Evolutionary conservation across 345 rosid species (phyloP).

Genomic region (Linum tenue): DNA sequence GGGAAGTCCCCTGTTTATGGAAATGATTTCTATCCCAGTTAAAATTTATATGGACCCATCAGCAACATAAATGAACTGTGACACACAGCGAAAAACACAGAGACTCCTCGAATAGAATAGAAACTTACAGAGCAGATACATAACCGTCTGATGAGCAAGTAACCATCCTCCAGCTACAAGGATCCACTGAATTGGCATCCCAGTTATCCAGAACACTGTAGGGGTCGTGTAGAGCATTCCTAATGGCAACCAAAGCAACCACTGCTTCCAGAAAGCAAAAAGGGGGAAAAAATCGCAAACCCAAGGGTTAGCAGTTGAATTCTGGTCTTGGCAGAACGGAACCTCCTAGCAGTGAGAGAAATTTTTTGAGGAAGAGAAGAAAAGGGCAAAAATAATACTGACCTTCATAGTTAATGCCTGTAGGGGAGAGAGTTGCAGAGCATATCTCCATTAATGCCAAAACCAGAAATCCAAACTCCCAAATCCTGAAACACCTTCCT

Average conservation of each 20-base stretch:
- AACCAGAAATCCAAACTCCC: slow-evolving; percentile 48
- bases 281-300: slow-evolving; percentile 6
- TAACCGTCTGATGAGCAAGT: slow-evolving; percentile 72
- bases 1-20: slow-evolving; percentile 69
- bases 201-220: slow-evolving; percentile 88
- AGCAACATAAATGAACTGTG: not conserved
- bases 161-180: slow-evolving; percentile 99
- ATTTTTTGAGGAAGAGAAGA: not conserved
- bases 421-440: slow-evolving; percentile 84
- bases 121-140: slow-evolving; percentile 86
- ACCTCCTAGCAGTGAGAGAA: not conserved
- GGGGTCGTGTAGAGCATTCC: slow-evolving; percentile 69
- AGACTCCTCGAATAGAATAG: not conserved
- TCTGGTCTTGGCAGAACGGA: not conserved
- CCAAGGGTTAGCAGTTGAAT: not conserved
- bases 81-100: not conserved
- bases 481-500: slow-evolving; percentile 30
- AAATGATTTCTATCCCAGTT: not conserved
- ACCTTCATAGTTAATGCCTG: slow-evolving; percentile 99
- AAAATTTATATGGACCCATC: not conserved
- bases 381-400: slow-evolving; percentile 15
- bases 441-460: slow-evolving; percentile 51
- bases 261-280: slow-evolving; percentile 39
- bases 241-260: slow-evolving; percentile 80
- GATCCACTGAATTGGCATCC: slow-evolving; percentile 97